Base-by-base conservation (phyloP, 2,329 filamentous ascomycete genomes). In the Diaporthe sp. region DNA sequence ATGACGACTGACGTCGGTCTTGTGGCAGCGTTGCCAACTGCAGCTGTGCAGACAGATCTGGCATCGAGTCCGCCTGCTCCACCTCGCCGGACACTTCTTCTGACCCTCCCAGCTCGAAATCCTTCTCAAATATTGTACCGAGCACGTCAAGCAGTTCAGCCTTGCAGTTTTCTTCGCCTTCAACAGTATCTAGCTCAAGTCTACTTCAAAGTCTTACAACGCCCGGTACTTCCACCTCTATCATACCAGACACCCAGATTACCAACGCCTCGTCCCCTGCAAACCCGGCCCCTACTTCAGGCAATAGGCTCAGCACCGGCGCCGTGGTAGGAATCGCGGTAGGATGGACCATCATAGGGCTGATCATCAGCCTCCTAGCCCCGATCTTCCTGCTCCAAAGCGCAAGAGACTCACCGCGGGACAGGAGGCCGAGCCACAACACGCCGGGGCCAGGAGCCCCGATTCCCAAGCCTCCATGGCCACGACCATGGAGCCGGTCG, bases 251-350 rank as follows among this genome's bases (percentile, higher is more conserved):
- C 17, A 22, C 31, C n/a, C 31, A 19, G 25, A 28, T 17, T 12
- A 37, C 53, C 39, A 12, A n/a, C 39, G 19, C 46, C n/a, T n/a
- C 49, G 8, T 39, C 28, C 31, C 6, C 68, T 1, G 37, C 31
- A 37, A 9, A 8, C 17, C 49, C 25, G 61, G 31, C 19, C n/a
- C 25, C 13, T 71, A 71, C 8, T 19, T 42, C 2, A 61, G 74
- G 42, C 37, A 68, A 70, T 25, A 55, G 72, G 42, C 31, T 81
- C 3, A 46, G 73, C 12, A 75, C 67, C 4, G 80, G 81, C 1
- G 78, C 77, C 15, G 73, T 81, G 28, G 82, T 79, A 7, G 83
- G 83, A 7, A 76, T 79, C 55, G 81, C 81, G 1, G 76, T 84
- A 12, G 83, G 80, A 0, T 83, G 83, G 51, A 34, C 79, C 34